Conservation (phyloP, 352 stramenopile genomes). For the Globisporangium camurandrum region DNA sequence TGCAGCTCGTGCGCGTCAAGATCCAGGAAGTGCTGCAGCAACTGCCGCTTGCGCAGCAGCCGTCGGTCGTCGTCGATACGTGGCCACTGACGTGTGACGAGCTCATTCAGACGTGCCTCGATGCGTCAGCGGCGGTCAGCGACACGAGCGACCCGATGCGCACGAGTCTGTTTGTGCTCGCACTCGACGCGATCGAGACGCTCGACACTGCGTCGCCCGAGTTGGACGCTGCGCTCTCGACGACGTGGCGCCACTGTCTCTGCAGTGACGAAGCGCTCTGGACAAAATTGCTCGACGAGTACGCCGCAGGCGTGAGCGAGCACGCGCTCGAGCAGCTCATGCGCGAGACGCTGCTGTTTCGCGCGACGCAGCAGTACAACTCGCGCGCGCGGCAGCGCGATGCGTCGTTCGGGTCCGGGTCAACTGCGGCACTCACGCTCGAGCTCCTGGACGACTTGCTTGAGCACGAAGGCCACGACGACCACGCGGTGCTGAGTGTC, state of each 20-base stretch:
- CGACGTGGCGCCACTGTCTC: conserved; percentile 54
- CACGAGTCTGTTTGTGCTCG: conserved; percentile 62
- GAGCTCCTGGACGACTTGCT: conserved; percentile 64
- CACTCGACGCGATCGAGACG: conserved; percentile 59
- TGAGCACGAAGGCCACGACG: conserved; percentile 31
- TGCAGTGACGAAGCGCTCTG: conserved; percentile 51
- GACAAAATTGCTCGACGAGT: conserved; percentile 41
- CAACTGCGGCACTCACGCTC: conserved; percentile 32
- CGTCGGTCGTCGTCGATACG: conserved; percentile 19
- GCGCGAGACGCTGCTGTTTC: conserved; percentile 63
- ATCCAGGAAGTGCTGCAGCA: conserved; percentile 62
- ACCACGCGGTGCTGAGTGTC: conserved; percentile 35
- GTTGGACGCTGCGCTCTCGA: conserved; percentile 34
- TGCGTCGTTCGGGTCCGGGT: conserved; percentile 13
- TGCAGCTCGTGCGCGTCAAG: conserved; percentile 39
- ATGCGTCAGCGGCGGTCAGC: conserved; percentile 28
- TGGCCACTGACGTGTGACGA: conserved; percentile 35
- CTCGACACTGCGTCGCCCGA: conserved; percentile 28
- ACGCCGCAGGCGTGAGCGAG: conserved; percentile 49
- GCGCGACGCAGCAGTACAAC: conserved; percentile 46
- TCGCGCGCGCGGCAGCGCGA: conserved; percentile 7
- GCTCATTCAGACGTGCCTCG: conserved; percentile 41
- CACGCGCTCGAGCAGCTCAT: conserved; percentile 54
- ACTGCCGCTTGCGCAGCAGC: conserved; percentile 38
- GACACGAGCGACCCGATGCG: conserved; percentile 47